Evolutionary conservation across 208 protist species (phyloP), one percentile per base, ranked within the genome.

Genomic region (Leishmania turanica): DNA sequence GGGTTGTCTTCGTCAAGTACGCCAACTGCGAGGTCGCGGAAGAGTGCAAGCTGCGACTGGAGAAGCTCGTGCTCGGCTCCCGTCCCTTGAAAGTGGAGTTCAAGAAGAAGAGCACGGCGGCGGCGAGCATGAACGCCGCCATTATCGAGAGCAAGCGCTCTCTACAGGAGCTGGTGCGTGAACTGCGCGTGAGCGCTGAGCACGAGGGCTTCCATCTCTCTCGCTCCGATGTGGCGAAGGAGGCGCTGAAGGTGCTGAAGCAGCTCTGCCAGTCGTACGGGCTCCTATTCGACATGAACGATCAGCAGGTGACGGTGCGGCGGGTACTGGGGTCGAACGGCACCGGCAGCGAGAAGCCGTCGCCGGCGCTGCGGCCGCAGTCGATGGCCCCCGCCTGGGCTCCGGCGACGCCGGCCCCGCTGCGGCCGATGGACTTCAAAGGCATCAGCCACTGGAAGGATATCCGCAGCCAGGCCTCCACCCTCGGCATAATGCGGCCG

Each of bases 1-100:
- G 90, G 47, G 91, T 97, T 21, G 78, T 95, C 54, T 97, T 95
- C 82, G 82, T 93, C 53, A 97, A 96, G 85, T 97, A 96, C 86
- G 91, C 97, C 34, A 91, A 89, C 74, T 99, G 99, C 84, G 97
- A 98, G 60, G 91, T 96, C 64, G 93, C 90, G 17, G 88, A 97
- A 82, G 96, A 99, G 56, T 92, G 91, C 65, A 99, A 99, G 82
- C 76, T 97, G 21, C 85, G 87, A 6, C 87, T 96, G 54, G 93
- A 97, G 85, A 86, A 91, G 51, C 81, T 95, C 60, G 76, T 85
- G 66, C 73, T 96, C 75, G 91, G 90, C 24, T 56, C 80, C 24
- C 89, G 92, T 19, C 89, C 87, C 37, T 74, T 96, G 24, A 91
- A 91, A 75, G 93, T 97, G 37, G 92, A 97, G 86, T 96, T 96